Evolutionary conservation across 2,329 filamentous ascomycete species (phyloP), one percentile per base, ranked within the genome.

Genomic region (Juglanconis sp.): DNA sequence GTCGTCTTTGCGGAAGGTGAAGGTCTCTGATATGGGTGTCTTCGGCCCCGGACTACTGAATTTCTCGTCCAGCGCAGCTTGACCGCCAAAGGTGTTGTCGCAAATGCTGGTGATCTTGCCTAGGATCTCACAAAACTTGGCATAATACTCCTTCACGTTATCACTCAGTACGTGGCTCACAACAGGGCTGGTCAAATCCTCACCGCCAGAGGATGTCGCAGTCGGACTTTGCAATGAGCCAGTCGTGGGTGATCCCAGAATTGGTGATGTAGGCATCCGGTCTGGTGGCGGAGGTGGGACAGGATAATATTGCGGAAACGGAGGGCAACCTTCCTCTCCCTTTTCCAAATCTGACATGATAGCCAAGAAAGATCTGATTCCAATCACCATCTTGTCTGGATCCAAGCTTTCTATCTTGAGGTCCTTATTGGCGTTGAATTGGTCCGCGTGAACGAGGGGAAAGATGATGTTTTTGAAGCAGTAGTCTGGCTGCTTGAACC

Each of bases 101-200:
- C 95, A 99, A 38, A 98, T 88, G 49, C 98, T 90, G 2, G 93
- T 96, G 59, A 99, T 96, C 71, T 96, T 96, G 32, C 94, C 95
- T 7, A 99, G 78, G 31, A 99, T 94, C 71, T 96, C 92, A 71
- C 94, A 98, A 68, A 99, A 99, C 56, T 89, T 89, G 57, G 88
- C 81, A 73, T 98, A 97, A 70, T 92, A 95, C 48, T 95, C 91
- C 68, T 88, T 89, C 0, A 91, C 87, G 30, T 87, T 86, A 42
- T 96, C 92, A 54, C 85, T 87, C 56, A 98, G 81, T 24, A 82
- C 78, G 52, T 81, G 80, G 1, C 81, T 79, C n/a, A 82, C 72
- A 3, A 89, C 85, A 2, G 87, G 87, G 4, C 80, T 80, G 53
- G 90, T 92, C 11, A 92, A 76, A 11, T 84, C 80, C 61, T 92